A percentile compares a stretch with the other conserved stretches of the same genome.
Evolutionary conservation across 164 flowering plant species (phyloP).

Genomic region (Santalum album): DNA sequence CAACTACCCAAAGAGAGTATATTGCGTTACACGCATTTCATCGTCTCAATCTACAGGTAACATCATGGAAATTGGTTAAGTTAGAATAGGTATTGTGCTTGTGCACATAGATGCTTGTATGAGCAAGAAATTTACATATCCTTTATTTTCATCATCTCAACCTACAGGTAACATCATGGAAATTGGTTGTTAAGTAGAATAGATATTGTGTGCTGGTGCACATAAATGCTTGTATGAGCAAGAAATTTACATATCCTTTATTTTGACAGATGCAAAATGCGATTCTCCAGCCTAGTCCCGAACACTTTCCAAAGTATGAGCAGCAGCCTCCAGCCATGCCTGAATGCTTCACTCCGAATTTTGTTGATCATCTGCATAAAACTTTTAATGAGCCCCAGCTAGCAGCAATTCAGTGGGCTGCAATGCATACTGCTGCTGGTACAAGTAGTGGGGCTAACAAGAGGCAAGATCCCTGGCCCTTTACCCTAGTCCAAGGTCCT

Average conservation of each 20-base stretch:
- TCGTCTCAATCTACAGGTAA: slow-evolving; percentile 76
- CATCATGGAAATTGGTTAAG: not conserved
- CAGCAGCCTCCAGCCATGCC: slow-evolving; percentile 92
- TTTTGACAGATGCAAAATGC: slow-evolving; percentile 87
- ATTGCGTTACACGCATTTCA: slow-evolving; percentile 95
- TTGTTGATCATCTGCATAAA: slow-evolving; percentile 63
- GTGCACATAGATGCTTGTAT: not conserved
- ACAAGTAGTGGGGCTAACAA: slow-evolving; percentile 56
- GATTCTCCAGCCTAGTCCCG: slow-evolving; percentile 84
- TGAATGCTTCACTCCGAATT: slow-evolving; percentile 87
- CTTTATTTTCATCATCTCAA: too few species aligned
- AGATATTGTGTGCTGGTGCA: too few species aligned
- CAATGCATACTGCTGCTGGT: slow-evolving; percentile 98
- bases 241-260: slow-evolving; percentile 4
- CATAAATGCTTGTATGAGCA: not conserved
- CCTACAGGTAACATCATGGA: too few species aligned
- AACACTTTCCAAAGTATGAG: slow-evolving; percentile 88
- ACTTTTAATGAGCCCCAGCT: slow-evolving; percentile 86
- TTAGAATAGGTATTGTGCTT: too few species aligned
- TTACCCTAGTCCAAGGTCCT: slow-evolving; percentile 96
- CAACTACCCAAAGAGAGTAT: slow-evolving; percentile 95
- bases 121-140: not conserved
- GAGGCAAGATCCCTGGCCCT: slow-evolving; percentile 99
- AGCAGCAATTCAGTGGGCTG: slow-evolving; percentile 97
- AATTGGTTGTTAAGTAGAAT: too few species aligned